These are phyloP conservation scores for Boletus reticuloceps DNA, from an alignment of 768 basidiomycete genomes.

Conservation along the genomic window DNA sequence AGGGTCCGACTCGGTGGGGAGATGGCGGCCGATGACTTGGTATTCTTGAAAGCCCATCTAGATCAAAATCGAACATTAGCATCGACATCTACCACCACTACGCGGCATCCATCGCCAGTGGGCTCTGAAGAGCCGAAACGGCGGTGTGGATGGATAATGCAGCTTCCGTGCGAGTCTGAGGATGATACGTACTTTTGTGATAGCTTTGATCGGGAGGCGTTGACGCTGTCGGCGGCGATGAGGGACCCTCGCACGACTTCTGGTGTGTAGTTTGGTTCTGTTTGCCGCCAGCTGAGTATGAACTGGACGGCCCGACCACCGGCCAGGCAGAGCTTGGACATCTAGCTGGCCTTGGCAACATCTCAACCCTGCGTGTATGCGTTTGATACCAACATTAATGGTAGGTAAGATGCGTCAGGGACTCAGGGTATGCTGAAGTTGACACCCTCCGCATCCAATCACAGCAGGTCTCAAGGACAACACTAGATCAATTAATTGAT, in stretches of 20 bases:
- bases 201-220: constrained; percentile 24
- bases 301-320: neutral
- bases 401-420: no score
- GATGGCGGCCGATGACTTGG: constrained; percentile 96
- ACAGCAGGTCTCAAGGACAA: no score
- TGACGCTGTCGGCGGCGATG: constrained; percentile 28
- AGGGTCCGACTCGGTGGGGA: constrained; percentile 90
- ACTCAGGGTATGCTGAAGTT: no score
- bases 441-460: no score
- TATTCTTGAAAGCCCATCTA: constrained; percentile 86
- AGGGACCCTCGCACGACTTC: constrained; percentile 2
- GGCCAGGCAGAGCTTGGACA: no score
- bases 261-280: constrained; percentile 25
- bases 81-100: constrained; percentile 16
- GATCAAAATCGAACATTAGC: constrained; percentile 10
- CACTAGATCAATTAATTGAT: no score
- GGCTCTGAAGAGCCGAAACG: neutral
- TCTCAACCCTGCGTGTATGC: no score
- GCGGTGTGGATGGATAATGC: neutral
- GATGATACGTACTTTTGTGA: constrained; percentile 28
- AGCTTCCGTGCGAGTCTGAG: neutral
- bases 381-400: no score
- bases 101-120: constrained; percentile 33
- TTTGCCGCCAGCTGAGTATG: constrained; percentile 19
- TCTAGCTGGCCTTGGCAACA: no score